These are phyloP conservation scores for Pseudomassariella vexata DNA, from an alignment of 2,329 filamentous ascomycete species.

Conservation along the genomic window DNA sequence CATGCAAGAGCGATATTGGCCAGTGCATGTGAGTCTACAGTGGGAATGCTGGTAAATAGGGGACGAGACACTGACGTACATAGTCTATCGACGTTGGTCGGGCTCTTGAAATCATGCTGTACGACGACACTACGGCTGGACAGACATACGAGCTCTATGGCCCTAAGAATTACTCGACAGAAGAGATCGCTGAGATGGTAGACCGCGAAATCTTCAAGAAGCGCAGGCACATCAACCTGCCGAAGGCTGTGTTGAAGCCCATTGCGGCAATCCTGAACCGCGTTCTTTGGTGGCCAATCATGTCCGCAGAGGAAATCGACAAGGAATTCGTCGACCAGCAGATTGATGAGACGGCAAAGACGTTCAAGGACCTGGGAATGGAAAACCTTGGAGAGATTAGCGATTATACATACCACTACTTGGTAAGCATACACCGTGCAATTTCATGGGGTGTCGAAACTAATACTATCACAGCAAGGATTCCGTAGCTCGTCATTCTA, in stretches of 20 bases:
- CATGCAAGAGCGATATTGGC: conserved; percentile 86
- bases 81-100: conserved; percentile 84
- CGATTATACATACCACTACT: conserved; percentile 86
- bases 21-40: conserved; percentile 67
- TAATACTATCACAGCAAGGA: too few relatives aligned
- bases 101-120: conserved; percentile 83
- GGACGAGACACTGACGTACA: neutral
- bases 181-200: conserved; percentile 79
- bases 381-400: conserved; percentile 81
- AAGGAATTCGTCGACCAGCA: conserved; percentile 88
- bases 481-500: conserved; percentile 86
- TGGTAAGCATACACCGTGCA: too few relatives aligned
- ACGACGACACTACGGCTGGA: conserved; percentile 82
- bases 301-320: conserved; percentile 81
- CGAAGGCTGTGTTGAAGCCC: conserved; percentile 74
- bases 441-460: too few relatives aligned
- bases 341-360: conserved; percentile 89
- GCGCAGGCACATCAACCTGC: conserved; percentile 85
- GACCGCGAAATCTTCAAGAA: conserved; percentile 90
- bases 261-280: conserved; percentile 71
- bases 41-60: neutral
- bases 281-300: conserved; percentile 80
- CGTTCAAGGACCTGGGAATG: conserved; percentile 88
- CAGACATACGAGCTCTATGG: conserved; percentile 95
- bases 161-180: conserved; percentile 85